Base-by-base conservation (phyloP, 192 early-diverging fungal species). In the Umbelopsis sp. region DNA sequence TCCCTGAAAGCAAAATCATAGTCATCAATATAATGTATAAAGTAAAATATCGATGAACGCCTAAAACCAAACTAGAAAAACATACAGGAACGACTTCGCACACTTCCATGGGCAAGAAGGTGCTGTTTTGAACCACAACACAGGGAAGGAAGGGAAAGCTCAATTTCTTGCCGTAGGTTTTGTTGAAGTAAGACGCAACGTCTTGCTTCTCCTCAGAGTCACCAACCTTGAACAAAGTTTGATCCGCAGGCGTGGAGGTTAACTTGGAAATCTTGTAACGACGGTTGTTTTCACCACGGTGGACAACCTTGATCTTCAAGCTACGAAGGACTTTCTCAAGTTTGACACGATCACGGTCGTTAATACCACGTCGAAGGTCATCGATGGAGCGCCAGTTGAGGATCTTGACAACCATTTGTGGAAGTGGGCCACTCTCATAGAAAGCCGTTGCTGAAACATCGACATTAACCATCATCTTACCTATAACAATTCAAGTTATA, bases 51-150 rank as follows among this genome's bases (percentile, higher is more conserved):
- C 5, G 12, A 41, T 1, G 38, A 41, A 41, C 7, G 38, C 38
- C n/a, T n/a, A n/a, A n/a, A n/a, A n/a, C n/a, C n/a, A n/a, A n/a
- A n/a, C n/a, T n/a, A 41, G 38, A 41, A 11, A 41, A 11, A 5
- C 38, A 41, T 41, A 41, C 95, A 34, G 89, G 84, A 36, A 91
- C 78, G 34, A 99, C 86, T 25, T 87, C 84, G 81, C 95, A 96
- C 34, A 97, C 84, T 83, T 99, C 97, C 82, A 99, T 90, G 45
- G 97, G 97, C 36, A 98, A 77, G 62, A 88, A 86, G n/a, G 83
- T 76, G 56, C 88, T 86, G 45, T 88, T 87, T 29, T 85, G 79
- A 32, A 94, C 92, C 20, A 93, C 89, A 22, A 94, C 85, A 36
- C 91, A 91, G 2, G 96, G 97, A 70, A 98, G 80, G 67, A 90